phyloP scores from a whole-genome alignment of 2,329 filamentous ascomycete genomes.

The Fusarium fracticaudum region DNA sequence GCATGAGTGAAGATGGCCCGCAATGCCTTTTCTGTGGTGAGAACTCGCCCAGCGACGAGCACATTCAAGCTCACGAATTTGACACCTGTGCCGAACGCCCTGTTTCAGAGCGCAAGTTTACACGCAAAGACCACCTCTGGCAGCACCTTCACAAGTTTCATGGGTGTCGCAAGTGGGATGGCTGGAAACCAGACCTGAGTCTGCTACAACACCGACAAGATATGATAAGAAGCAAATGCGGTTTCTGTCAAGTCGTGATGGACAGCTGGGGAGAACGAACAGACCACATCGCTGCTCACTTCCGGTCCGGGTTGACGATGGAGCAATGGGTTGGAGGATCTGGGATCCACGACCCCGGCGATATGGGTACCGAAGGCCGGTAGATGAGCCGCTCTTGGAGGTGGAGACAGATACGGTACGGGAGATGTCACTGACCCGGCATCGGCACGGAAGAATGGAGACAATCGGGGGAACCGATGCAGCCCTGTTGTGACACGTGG shows the following conservation, averaged over 20 bases:
- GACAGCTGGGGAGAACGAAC: slow-evolving; percentile 44
- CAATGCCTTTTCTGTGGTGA: slow-evolving; percentile 54
- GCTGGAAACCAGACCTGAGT: slow-evolving; percentile 58
- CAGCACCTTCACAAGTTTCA: slow-evolving; percentile 56
- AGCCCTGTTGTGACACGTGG: slow-evolving; percentile 30
- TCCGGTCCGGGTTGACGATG: slow-evolving; percentile 45
- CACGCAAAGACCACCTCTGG: slow-evolving; percentile 55
- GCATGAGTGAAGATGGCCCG: slow-evolving; percentile 56
- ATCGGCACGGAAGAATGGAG: slow-evolving; percentile 18
- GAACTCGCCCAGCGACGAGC: slow-evolving; percentile 46
- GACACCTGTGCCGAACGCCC: slow-evolving; percentile 60
- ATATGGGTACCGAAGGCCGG: slow-evolving; percentile 16
- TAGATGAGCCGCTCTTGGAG: not conserved
- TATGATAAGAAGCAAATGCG: slow-evolving; percentile 41
- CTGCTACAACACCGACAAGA: slow-evolving; percentile 46
- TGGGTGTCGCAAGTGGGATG: slow-evolving; percentile 55
- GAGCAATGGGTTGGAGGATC: slow-evolving; percentile 38
- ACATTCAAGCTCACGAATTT: slow-evolving; percentile 54
- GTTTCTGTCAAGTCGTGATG: slow-evolving; percentile 42
- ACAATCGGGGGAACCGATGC: slow-evolving; percentile 17
- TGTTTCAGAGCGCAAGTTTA: slow-evolving; percentile 54
- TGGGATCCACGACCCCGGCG: slow-evolving; percentile 33
- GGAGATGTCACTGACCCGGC: slow-evolving; percentile 3
- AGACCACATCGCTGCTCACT: slow-evolving; percentile 45
- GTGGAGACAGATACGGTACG: slow-evolving; percentile 4